Base-by-base conservation (phyloP, 306 rosid species). In the Malus orientalis region DNA sequence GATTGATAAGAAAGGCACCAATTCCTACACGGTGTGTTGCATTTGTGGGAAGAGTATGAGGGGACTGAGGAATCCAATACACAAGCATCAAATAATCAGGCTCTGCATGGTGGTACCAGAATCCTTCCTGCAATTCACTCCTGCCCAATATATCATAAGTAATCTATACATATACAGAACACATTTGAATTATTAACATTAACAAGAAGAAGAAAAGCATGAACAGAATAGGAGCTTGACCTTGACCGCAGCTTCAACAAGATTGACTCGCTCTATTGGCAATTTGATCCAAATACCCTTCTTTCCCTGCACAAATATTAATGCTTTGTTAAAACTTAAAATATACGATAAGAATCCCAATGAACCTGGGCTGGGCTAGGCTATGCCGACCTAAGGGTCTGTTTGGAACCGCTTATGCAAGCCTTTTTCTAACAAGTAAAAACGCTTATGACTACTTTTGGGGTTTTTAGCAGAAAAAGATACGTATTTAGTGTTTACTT, bases 71-170 rank as follows among this genome's bases (percentile, higher is more conserved):
- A 79, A 95, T 88, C 99, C 99, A 95, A 70, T 80, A 78, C 8
- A 92, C 90, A 16, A 95, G 91, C 96, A 95, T 95, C 80, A 92
- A 79, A 80, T 92, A 89, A 16, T 86, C 80, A 53, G 97, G 90
- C 85, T 92, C 97, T 2, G 97, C 98, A 70, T 94, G 96, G 85
- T 94, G 96, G 79, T 85, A 92, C 93, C 90, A 88, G 76, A 94
- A 94, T 19, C 96, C 97, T 78, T 92, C 90, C 98, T 89, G 85
- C 76, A 70, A 5, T 44, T 16, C 75, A 70, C 58, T 57, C 29
- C 27, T 57, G 66, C 60, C 27, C 23, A 59, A 14, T 16, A 65
- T 33, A 2, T 10, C n/a, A 8, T 65, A 19, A 65, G 23, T 8
- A 19, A 13, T 65, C 4, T 36, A 10, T 1, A 2, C 32, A 25